Evolutionary conservation across 1,284 basidiomycete species (phyloP).

Genomic region (Gomphus sp.): DNA sequence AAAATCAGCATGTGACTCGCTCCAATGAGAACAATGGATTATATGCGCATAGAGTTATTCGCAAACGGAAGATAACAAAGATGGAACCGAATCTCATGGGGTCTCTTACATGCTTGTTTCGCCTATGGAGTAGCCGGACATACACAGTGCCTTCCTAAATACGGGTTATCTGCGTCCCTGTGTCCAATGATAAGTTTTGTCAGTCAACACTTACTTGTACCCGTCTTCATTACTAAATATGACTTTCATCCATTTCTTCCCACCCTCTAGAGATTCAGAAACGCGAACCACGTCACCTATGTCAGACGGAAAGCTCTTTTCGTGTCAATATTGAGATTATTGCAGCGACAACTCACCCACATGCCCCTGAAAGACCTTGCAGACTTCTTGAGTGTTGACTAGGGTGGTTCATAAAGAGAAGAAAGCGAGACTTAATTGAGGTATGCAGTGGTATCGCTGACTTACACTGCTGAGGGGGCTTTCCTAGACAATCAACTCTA

Average conservation of each 20-base stretch:
- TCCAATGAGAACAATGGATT: background rate
- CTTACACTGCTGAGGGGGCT: slow-evolving; percentile 3
- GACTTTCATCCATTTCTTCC: slow-evolving; percentile 10
- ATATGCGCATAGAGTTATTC: slow-evolving; percentile 13
- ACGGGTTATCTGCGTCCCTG: background rate
- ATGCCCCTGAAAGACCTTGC: background rate
- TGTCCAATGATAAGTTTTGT: background rate
- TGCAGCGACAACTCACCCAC: background rate
- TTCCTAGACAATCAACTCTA: slow-evolving; percentile 8
- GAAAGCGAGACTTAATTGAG: background rate
- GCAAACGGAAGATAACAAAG: background rate
- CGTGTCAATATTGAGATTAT: background rate
- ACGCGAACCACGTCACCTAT: background rate
- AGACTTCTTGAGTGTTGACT: slow-evolving; percentile 5
- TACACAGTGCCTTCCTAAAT: slow-evolving; percentile 51
- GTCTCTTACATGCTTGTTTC: slow-evolving; percentile 43
- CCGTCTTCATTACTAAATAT: slow-evolving; percentile 2
- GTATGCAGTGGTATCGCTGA: background rate
- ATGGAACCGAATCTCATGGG: background rate
- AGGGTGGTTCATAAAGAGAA: background rate
- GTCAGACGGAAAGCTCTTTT: background rate
- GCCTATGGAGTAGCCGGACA: slow-evolving; percentile 54
- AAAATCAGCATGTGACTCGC: slow-evolving; percentile 8
- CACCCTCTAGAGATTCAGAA: slow-evolving; percentile 4
- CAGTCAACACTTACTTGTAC: background rate